Evolutionary conservation across 352 stramenopile species (phyloP), one percentile per base, ranked within the genome.

Genomic region (Globisporangium acanthophoron): DNA sequence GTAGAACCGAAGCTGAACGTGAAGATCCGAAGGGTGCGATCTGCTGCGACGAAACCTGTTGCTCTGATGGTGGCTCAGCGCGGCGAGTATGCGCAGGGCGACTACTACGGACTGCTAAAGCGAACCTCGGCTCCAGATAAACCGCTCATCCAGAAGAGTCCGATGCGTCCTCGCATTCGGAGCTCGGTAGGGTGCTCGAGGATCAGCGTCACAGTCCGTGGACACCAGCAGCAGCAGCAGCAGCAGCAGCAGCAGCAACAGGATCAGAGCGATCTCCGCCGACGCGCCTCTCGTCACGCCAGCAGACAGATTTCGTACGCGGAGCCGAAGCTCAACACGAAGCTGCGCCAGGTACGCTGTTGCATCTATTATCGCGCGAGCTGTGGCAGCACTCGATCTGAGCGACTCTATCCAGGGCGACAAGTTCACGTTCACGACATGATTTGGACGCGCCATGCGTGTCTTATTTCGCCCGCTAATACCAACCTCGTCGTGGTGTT

Each of bases 351-450:
- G 80, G 81, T 92, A 65, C 47, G 68, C 45, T 41, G 21, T 48
- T 27, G 5, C 41, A 15, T 21, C 11, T 48, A 6, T 13, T 29
- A 16, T 48, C 37, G 21, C 48, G 5, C 18, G 15, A 16, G 54
- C 16, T 29, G 16, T 20, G 31, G 44, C 59, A 47, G 43, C 49
- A 13, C 29, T 40, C 18, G 39, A 45, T 46, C 33, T 20, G 20
- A 49, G n/a, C 44, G 9, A n/a, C 37, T 31, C 44, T 29, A 31
- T 66, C 16, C 55, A 91, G 80, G 80, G 80, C 37, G 80, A 91
- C 64, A 79, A 80, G 61, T 88, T 87, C 58, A 91, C 80, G 50
- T 91, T 91, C 74, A 89, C 71, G 15, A 80, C 69, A 24, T 90
- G 69, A 86, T 52, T 12, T 37, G 39, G 7, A 9, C 20, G 37